phyloP scores from a whole-genome alignment of 352 stramenopile genomes.

The Aphanomyces euteiches region DNA sequence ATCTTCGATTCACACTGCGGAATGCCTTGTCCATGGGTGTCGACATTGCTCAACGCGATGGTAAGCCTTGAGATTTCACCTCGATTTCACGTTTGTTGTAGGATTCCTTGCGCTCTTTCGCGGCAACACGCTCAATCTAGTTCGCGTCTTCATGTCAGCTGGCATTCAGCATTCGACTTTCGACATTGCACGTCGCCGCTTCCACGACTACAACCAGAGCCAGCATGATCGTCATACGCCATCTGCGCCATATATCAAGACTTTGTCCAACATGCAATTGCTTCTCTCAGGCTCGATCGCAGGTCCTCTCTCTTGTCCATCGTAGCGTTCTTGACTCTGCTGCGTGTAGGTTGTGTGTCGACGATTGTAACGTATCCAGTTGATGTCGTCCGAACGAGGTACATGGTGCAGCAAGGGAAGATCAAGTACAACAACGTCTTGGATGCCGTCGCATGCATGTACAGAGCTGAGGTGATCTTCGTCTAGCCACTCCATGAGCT shows the following conservation, averaged over 20 bases:
- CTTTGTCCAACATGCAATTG: conserved; percentile 74
- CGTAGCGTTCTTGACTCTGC: no score
- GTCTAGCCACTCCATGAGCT: conserved; percentile 43
- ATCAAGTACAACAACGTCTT: conserved; percentile 68
- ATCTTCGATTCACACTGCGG: conserved; percentile 65
- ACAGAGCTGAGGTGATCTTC: conserved; percentile 46
- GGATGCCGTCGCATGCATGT: conserved; percentile 70
- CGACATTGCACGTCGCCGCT: conserved; percentile 75
- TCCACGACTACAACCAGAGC: conserved; percentile 71
- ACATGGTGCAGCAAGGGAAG: conserved; percentile 84
- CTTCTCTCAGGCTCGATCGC: conserved; percentile 67
- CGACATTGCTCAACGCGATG: conserved; percentile 42
- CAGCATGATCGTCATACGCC: conserved; percentile 27
- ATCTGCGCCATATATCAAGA: conserved; percentile 40
- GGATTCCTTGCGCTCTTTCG: conserved; percentile 42
- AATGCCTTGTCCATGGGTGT: conserved; percentile 56
- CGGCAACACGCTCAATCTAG: conserved; percentile 29
- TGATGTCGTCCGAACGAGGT: conserved; percentile 75
- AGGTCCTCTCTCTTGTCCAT: not conserved
- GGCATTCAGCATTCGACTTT: conserved; percentile 55
- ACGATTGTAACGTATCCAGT: conserved; percentile 73
- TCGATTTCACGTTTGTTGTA: conserved; percentile 47
- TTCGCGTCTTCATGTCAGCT: conserved; percentile 32
- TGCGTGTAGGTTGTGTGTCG: conserved; percentile 43
- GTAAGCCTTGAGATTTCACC: not conserved